phyloP scores from a whole-genome alignment of 2,329 filamentous ascomycete genomes.

The Xenoacremonium recifei region DNA sequence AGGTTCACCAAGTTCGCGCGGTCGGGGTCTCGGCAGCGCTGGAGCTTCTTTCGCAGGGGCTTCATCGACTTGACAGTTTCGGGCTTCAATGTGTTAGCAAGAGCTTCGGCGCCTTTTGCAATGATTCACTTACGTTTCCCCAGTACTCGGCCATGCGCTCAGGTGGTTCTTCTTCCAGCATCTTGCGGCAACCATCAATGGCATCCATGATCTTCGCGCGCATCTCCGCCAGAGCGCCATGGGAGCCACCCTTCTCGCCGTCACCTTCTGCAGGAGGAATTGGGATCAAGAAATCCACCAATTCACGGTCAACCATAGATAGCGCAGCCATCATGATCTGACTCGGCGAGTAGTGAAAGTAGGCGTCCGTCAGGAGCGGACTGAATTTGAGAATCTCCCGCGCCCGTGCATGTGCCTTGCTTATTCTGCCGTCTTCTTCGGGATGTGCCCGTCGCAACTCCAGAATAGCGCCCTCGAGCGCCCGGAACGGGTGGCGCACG shows the following conservation, averaged over 20 bases:
- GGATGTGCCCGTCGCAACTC: slow-evolving; percentile 70
- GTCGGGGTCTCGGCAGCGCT: slow-evolving; percentile 71
- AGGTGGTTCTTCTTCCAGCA: slow-evolving; percentile 57
- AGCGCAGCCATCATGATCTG: slow-evolving; percentile 90
- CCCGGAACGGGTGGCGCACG: slow-evolving; percentile 85
- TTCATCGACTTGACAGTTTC: slow-evolving; percentile 48
- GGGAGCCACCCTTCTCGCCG: slow-evolving; percentile 18
- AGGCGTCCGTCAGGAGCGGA: slow-evolving; percentile 87
- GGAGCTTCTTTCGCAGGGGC: slow-evolving; percentile 66
- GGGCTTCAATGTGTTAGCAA: slow-evolving; percentile 32
- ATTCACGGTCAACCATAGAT: slow-evolving; percentile 67
- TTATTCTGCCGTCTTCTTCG: slow-evolving; percentile 53
- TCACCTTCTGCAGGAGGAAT: slow-evolving; percentile 33
- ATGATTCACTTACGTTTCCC: slow-evolving; percentile 42
- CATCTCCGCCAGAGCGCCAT: slow-evolving; percentile 25
- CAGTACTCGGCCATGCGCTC: slow-evolving; percentile 55
- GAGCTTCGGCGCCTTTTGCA: no score
- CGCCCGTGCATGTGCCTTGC: slow-evolving; percentile 68
- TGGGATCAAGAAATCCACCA: slow-evolving; percentile 51
- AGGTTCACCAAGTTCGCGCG: slow-evolving; percentile 69
- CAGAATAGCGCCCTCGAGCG: slow-evolving; percentile 81
- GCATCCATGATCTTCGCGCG: slow-evolving; percentile 49
- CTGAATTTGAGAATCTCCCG: slow-evolving; percentile 74
- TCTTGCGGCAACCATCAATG: slow-evolving; percentile 50
- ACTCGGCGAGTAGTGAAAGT: slow-evolving; percentile 91